These are phyloP conservation scores for Diospyros kaki DNA, from an alignment of 148 eudicot genomes.

Conservation along the genomic window DNA sequence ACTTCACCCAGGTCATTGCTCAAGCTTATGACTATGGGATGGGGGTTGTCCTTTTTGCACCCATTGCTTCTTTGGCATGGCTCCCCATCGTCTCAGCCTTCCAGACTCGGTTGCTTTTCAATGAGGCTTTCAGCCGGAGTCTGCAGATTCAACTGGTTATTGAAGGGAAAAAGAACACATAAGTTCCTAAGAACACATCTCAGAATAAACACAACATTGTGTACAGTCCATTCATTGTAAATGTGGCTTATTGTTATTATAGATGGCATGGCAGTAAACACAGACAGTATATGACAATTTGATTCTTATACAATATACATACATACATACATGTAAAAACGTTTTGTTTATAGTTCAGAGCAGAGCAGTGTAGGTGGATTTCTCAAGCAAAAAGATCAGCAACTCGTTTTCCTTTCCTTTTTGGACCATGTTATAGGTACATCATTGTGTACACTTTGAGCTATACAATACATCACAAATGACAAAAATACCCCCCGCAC, in stretches of 20 bases:
- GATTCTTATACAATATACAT: too few species aligned
- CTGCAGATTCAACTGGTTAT: slow-evolving; percentile 81
- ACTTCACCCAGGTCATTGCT: slow-evolving; percentile 65
- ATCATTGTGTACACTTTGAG: too few species aligned
- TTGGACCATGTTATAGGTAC: too few species aligned
- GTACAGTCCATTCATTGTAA: slow-evolving; percentile 1
- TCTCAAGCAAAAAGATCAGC: background rate
- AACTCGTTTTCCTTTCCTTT: too few species aligned
- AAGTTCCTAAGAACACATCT: background rate
- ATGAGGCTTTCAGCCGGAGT: slow-evolving; percentile 82
- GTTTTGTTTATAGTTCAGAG: background rate
- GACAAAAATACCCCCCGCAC: too few species aligned
- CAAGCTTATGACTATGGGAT: slow-evolving; percentile 77
- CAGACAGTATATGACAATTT: too few species aligned
- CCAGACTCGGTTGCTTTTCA: slow-evolving; percentile 93
- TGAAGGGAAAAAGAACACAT: slow-evolving; percentile 58
- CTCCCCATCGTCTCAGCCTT: slow-evolving; percentile 84
- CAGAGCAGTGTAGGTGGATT: background rate
- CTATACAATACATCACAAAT: too few species aligned
- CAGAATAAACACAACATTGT: too few species aligned
- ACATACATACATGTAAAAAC: background rate
- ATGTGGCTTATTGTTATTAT: too few species aligned
- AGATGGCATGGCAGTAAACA: too few species aligned
- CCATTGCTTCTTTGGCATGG: slow-evolving; percentile 87
- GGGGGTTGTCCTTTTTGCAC: slow-evolving; percentile 79